phyloP scores from a whole-genome alignment of 352 stramenopile genomes.

The Phytophthora syringae region DNA sequence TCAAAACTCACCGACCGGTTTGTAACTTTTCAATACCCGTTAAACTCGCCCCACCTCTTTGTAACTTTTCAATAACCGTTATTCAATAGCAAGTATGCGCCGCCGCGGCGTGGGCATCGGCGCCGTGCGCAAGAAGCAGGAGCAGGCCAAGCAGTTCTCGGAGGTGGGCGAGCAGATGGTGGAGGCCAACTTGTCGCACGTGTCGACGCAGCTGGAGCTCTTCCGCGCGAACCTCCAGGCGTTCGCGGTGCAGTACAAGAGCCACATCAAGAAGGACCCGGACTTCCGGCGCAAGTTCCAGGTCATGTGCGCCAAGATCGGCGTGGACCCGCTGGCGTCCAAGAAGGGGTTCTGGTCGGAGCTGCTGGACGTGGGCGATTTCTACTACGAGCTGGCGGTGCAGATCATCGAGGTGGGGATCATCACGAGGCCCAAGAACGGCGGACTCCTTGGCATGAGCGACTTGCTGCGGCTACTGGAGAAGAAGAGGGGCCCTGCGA shows the following conservation, averaged over 20 bases:
- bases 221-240: conserved; percentile 93
- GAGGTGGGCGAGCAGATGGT: conserved; percentile 85
- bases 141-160: conserved; percentile 87
- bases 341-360: conserved; percentile 99
- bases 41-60: no score
- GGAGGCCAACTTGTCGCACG: conserved; percentile 81
- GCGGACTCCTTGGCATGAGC: conserved; percentile 82
- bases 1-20: conserved; percentile 44
- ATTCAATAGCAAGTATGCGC: conserved; percentile 48
- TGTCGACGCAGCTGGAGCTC: conserved; percentile 84
- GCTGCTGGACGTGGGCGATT: conserved; percentile 97
- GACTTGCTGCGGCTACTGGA: conserved; percentile 76
- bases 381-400: conserved; percentile 99
- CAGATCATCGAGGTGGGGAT: conserved; percentile 99
- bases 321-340: conserved; percentile 97
- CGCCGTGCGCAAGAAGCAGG: conserved; percentile 89
- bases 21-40: no score
- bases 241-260: conserved; percentile 95
- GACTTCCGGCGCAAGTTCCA: conserved; percentile 95
- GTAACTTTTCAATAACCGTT: no score
- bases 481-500: conserved; percentile 66
- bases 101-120: conserved; percentile 84
- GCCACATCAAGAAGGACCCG: conserved; percentile 95
- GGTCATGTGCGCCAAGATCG: conserved; percentile 96
- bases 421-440: conserved; percentile 90